Conservation (phyloP, 306 rosid genomes). For the Notholithocarpus densiflorus region DNA sequence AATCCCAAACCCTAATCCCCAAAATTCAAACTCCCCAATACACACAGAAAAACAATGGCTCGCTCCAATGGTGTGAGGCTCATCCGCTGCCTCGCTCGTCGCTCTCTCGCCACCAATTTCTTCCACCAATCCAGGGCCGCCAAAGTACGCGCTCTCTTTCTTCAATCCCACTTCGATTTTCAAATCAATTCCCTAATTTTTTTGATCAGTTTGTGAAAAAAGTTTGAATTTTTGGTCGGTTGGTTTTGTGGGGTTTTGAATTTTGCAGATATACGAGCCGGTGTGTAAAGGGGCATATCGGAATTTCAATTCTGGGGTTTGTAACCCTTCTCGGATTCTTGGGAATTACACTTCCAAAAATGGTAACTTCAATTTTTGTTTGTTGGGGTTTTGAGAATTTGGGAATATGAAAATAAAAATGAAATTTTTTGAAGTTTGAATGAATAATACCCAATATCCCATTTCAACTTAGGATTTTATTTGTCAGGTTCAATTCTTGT, state of each 20-base stretch:
- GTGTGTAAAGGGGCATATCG: constrained; percentile 38
- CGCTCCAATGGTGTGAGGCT: constrained; percentile 62
- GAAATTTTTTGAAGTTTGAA: not conserved
- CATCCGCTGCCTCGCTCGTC: constrained; percentile 50
- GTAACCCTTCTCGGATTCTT: constrained; percentile 30
- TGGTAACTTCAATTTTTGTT: constrained; percentile 32
- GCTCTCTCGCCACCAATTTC: constrained; percentile 30
- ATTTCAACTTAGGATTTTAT: not conserved
- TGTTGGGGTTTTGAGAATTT: not conserved
- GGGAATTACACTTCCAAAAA: constrained; percentile 29
- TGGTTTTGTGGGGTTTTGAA: not conserved
- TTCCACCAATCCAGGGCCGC: constrained; percentile 17
- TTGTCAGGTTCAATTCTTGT: not conserved
- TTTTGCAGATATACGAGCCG: constrained; percentile 42
- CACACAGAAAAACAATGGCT: constrained; percentile 50
- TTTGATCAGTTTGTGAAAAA: not conserved
- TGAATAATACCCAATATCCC: too few relatives aligned
- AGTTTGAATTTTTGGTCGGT: not conserved
- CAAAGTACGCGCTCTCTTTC: constrained; percentile 10
- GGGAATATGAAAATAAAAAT: not conserved
- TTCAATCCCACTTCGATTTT: not conserved
- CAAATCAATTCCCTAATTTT: too few relatives aligned
- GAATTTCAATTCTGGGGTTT: constrained; percentile 44
- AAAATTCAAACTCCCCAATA: not conserved
- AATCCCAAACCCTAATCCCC: constrained; percentile 15